These are phyloP conservation scores for Yamadazyma sp. DNA, from an alignment of 1,139 yeast species.

Conservation along the genomic window DNA sequence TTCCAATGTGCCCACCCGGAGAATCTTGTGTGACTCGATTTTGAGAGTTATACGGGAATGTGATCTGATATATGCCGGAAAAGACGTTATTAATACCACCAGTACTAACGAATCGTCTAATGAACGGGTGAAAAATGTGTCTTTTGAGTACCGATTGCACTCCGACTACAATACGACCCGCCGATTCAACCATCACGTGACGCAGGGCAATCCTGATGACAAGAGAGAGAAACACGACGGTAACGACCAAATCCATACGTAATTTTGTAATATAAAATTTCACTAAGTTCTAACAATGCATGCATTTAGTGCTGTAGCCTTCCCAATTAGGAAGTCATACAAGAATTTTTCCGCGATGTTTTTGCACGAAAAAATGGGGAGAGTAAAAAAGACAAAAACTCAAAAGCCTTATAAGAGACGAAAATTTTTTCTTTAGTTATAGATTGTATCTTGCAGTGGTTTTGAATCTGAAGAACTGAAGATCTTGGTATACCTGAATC, in stretches of 20 bases:
- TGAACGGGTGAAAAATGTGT: conserved; percentile 46
- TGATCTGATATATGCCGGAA: conserved; percentile 25
- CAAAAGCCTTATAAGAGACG: background rate
- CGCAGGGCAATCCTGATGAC: background rate
- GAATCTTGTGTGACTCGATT: conserved; percentile 50
- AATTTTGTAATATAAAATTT: conserved; percentile 1
- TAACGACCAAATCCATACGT: background rate
- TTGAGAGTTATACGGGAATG: conserved; percentile 49
- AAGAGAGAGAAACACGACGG: background rate
- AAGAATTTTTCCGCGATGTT: conserved; percentile 6
- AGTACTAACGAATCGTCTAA: conserved; percentile 26
- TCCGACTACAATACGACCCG: conserved; percentile 7
- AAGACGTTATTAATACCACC: conserved; percentile 20
- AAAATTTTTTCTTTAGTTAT: background rate
- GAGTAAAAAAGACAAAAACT: background rate
- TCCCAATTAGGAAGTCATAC: conserved; percentile 1
- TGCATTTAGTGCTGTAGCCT: background rate
- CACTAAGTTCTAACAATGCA: background rate
- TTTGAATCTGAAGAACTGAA: too few relatives aligned
- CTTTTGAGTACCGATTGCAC: conserved; percentile 45
- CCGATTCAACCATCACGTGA: background rate
- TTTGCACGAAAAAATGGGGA: conserved; percentile 2
- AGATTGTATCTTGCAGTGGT: background rate
- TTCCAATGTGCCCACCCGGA: conserved; percentile 41
- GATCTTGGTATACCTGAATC: too few relatives aligned